phyloP scores from a whole-genome alignment of 192 early-diverging fungal genomes.

The Funneliformis mosseae region DNA sequence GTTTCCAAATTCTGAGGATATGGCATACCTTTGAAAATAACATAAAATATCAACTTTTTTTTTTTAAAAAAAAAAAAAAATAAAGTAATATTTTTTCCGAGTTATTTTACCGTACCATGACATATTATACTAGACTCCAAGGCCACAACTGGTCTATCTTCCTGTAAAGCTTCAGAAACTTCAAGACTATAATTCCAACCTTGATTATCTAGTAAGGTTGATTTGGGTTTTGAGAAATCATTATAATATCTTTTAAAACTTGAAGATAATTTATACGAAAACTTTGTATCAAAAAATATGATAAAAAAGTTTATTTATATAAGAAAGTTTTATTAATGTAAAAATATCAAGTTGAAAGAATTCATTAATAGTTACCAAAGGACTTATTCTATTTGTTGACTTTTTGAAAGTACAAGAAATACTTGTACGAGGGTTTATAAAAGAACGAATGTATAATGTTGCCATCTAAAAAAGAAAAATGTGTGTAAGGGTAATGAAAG shows the following conservation, averaged over 20 bases:
- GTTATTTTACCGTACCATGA: constrained; percentile 68
- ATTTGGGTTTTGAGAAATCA: not conserved
- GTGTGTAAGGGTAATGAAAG: too few species aligned
- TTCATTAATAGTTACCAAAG: not conserved
- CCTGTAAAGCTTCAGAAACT: constrained; percentile 61
- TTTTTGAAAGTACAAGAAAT: not conserved
- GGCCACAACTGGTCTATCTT: constrained; percentile 78
- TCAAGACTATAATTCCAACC: constrained; percentile 29
- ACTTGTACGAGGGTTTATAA: too few species aligned
- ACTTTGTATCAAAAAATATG: not conserved
- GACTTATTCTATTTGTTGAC: not conserved
- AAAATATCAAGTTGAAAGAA: not conserved
- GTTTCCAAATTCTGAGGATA: constrained; percentile 90
- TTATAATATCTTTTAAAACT: not conserved
- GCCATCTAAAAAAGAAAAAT: not conserved
- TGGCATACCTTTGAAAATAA: constrained; percentile 70
- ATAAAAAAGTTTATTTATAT: not conserved
- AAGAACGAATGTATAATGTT: not conserved
- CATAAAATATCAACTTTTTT: not conserved
- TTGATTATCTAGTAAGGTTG: not conserved
- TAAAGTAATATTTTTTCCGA: not conserved
- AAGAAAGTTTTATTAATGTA: not conserved
- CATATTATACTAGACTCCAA: constrained; percentile 95
- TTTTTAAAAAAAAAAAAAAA: not conserved
- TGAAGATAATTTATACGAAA: not conserved